These are phyloP conservation scores for Inga leiocalycina DNA, from an alignment of 306 rosid species.

Conservation along the genomic window DNA sequence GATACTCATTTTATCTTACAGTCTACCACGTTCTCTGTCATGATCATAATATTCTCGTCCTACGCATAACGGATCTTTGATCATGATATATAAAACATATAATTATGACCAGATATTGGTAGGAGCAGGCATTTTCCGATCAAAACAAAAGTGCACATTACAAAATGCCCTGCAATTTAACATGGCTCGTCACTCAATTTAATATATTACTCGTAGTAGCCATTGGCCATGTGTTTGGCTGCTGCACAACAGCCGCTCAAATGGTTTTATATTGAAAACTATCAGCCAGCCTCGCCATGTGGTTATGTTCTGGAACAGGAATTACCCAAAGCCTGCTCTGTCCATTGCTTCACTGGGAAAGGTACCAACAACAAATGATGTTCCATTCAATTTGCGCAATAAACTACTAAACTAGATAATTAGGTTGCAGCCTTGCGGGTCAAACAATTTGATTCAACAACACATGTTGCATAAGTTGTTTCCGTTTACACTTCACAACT, in stretches of 20 bases:
- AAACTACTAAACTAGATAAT: background rate
- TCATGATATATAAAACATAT: background rate
- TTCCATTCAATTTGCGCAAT: background rate
- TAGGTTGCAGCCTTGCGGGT: background rate
- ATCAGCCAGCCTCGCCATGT: background rate
- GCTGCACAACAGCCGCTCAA: background rate
- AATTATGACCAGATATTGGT: background rate
- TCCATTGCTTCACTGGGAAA: background rate
- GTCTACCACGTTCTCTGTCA: background rate
- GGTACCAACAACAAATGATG: background rate
- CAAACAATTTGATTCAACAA: background rate
- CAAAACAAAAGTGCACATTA: background rate
- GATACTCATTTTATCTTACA: background rate
- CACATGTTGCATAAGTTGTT: background rate
- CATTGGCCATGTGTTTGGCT: background rate
- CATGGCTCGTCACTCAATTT: background rate
- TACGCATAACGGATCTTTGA: background rate
- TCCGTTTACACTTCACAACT: background rate
- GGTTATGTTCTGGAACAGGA: background rate
- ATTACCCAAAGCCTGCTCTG: background rate
- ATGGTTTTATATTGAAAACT: background rate
- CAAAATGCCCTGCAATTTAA: background rate
- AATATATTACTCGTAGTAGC: background rate
- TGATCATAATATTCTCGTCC: background rate
- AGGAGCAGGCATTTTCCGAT: background rate